These are phyloP conservation scores for Cyclotella sp. DNA, from an alignment of 108 stramenopile genomes.

Conservation along the genomic window DNA sequence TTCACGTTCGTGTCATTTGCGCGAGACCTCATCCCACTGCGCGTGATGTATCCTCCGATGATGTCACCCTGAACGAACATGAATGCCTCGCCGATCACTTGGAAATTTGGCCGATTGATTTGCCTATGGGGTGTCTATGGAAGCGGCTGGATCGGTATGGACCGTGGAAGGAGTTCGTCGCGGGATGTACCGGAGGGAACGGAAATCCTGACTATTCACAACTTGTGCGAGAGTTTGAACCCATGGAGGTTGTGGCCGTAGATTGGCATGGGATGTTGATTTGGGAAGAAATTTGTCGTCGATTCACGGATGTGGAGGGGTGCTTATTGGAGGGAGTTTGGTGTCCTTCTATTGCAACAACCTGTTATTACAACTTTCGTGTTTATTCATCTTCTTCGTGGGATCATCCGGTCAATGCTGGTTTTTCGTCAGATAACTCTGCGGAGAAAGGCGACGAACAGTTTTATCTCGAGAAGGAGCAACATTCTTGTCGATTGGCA, in stretches of 20 bases:
- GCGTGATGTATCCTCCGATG: neutral
- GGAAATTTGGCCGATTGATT: constrained; percentile 32
- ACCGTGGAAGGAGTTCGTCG: constrained; percentile 46
- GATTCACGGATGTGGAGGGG: neutral
- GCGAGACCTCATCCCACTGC: constrained; percentile 42
- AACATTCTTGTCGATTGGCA: constrained; percentile 48
- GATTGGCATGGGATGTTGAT: constrained; percentile 53
- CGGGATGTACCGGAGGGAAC: constrained; percentile 7
- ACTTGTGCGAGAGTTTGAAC: constrained; percentile 3
- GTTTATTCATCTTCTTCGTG: constrained; percentile 40
- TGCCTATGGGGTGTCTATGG: constrained; percentile 37
- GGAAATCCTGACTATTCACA: neutral
- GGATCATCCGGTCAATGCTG: neutral
- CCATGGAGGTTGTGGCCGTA: constrained; percentile 31
- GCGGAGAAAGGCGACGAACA: constrained; percentile 4
- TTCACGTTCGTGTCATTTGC: constrained; percentile 39
- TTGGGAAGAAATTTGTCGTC: constrained; percentile 24
- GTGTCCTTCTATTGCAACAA: neutral
- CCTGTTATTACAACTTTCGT: constrained; percentile 57
- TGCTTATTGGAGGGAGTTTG: neutral
- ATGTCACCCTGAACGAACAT: neutral
- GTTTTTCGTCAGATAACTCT: neutral
- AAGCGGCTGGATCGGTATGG: constrained; percentile 46
- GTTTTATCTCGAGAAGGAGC: constrained; percentile 55
- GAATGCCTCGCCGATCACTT: constrained; percentile 1